Base-by-base conservation (phyloP, 75 land plant genomes). In the Selaginella moellendorffii region DNA sequence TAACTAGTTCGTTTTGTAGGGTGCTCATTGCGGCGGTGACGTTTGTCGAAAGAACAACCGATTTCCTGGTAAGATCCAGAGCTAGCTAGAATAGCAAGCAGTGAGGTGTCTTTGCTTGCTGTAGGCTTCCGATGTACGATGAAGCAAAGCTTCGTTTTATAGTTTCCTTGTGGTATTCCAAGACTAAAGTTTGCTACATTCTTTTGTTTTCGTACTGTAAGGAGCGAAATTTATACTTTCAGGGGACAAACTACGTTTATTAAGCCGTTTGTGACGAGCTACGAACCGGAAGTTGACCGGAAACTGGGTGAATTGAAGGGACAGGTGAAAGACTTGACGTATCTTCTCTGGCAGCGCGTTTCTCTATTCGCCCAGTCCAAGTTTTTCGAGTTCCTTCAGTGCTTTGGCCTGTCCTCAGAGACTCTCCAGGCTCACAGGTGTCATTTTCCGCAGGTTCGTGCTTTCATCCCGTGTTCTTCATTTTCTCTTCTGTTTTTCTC, bases 31-130 rank as follows among this genome's bases (percentile, higher is more conserved):
- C 97, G 31, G 54, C 76, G 18, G 52, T 90, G 66, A 80, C 97
- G 21, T 83, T 87, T 19, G 64, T 77, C 63, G 97, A 90, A 76
- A 77, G 93, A 62, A 29, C 87, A 62, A 79, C 82, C 52, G 97
- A 90, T 76, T 90, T 84, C 92, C 62, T 90, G 97, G 97, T 90
- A 68, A 81, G 87, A 64, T 90, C n/a, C n/a, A n/a, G n/a, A n/a
- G n/a, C n/a, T n/a, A n/a, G 97, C 93, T 90, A 69, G 14, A n/a
- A n/a, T n/a, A n/a, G n/a, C n/a, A n/a, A n/a, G n/a, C n/a, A n/a
- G n/a, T n/a, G n/a, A n/a, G n/a, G n/a, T n/a, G n/a, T n/a, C n/a
- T n/a, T n/a, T n/a, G n/a, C n/a, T 5, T 46, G 29, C 20, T 83
- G 65, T 72, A 90, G 96, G 96, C 63, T 87, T 23, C 91, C 91